A percentile compares a stretch with the other conserved stretches of the same genome.
These are phyloP conservation scores for Strigomonas culicis DNA, from an alignment of 208 protist species.

Conservation along the genomic window DNA sequence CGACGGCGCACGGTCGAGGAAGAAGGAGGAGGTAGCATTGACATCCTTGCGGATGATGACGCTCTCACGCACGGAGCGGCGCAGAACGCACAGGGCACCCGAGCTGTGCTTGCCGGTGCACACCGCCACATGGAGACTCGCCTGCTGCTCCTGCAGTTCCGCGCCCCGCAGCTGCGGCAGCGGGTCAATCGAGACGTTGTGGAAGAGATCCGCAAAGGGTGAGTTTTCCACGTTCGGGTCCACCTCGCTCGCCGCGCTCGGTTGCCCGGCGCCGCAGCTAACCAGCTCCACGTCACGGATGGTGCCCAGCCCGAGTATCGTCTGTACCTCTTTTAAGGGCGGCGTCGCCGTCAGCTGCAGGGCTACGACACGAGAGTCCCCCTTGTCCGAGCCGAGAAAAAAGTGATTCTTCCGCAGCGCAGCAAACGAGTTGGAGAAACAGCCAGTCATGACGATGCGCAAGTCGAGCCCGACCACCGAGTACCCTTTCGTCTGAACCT, in stretches of 20 bases:
- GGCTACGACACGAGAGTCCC: conserved; percentile 53
- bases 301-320: conserved; percentile 41
- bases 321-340: conserved; percentile 35
- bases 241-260: conserved; percentile 3
- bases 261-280: conserved; percentile 9
- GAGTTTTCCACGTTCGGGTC: conserved; percentile 48
- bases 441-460: conserved; percentile 52
- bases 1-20: conserved; percentile 18
- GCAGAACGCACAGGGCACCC: conserved; percentile 42
- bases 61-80: conserved; percentile 60
- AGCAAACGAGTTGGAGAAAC: conserved; percentile 28
- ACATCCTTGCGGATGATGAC: conserved; percentile 56
- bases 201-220: conserved; percentile 68
- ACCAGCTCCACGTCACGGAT: conserved; percentile 55
- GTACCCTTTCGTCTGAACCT: conserved; percentile 42
- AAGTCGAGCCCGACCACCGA: conserved; percentile 24
- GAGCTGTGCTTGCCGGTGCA: conserved; percentile 60
- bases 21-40: conserved; percentile 77
- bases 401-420: conserved; percentile 17
- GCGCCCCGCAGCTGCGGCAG: conserved; percentile 26
- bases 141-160: conserved; percentile 20
- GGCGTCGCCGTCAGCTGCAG: conserved; percentile 8
- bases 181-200: conserved; percentile 54
- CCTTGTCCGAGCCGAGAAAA: conserved; percentile 57
- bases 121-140: conserved; percentile 58